These are phyloP conservation scores for Komagataella pastoris DNA, from an alignment of 805 yeast species.

Conservation along the genomic window DNA sequence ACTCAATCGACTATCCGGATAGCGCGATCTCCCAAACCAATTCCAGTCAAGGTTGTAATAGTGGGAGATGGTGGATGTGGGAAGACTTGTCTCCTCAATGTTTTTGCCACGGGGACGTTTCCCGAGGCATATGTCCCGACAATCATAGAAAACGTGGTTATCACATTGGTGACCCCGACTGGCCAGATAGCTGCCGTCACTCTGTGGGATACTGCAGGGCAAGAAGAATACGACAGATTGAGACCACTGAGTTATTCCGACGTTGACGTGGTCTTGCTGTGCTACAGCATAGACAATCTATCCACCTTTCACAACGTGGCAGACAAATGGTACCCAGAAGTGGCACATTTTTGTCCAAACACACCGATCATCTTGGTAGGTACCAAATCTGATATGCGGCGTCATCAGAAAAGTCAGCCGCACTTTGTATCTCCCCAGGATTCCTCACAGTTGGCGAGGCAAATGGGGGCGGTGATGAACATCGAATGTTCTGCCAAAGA, in stretches of 20 bases:
- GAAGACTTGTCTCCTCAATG: constrained; percentile 52
- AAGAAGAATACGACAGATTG: constrained; percentile 72
- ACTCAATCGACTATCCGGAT: background rate
- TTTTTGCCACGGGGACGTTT: constrained; percentile 57
- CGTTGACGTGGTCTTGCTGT: constrained; percentile 59
- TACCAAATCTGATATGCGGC: constrained; percentile 52
- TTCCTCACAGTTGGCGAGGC: constrained; percentile 39
- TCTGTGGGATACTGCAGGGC: constrained; percentile 87
- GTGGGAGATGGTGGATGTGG: constrained; percentile 92
- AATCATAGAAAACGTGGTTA: constrained; percentile 67
- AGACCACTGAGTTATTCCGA: constrained; percentile 74
- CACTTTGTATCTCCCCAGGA: constrained; percentile 24
- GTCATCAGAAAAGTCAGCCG: constrained; percentile 5
- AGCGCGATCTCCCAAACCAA: background rate
- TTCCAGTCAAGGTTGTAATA: constrained; percentile 32
- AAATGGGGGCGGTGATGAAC: constrained; percentile 58
- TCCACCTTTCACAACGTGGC: constrained; percentile 58
- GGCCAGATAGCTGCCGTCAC: constrained; percentile 52
- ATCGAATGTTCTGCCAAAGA: constrained; percentile 70
- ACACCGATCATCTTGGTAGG: constrained; percentile 76
- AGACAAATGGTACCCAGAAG: constrained; percentile 85
- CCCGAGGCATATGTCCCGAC: constrained; percentile 73
- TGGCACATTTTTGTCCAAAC: constrained; percentile 68
- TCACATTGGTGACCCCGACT: constrained; percentile 33
- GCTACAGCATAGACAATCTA: constrained; percentile 56